Percentiles rank a stretch among this genome's conserved stretches.
Conservation (phyloP, 179 eudicot species). For the Drosera spatulata region DNA sequence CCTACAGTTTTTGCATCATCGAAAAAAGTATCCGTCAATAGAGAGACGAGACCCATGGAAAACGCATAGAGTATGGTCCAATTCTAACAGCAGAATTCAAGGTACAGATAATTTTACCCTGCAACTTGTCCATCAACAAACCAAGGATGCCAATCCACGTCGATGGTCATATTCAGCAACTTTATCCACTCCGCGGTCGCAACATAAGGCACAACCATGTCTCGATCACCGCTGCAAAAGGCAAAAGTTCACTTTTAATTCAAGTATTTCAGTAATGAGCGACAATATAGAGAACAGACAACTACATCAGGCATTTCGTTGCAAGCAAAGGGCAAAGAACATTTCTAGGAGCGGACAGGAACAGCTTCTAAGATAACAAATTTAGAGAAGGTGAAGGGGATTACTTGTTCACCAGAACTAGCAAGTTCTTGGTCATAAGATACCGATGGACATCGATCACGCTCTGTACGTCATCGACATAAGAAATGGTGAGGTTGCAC, state of each 20-base stretch:
- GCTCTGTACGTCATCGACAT: conserved; percentile 15
- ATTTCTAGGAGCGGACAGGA: no score
- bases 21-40: background rate
- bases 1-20: conserved; percentile 10
- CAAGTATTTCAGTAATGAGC: background rate
- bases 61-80: background rate
- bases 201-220: conserved; percentile 31
- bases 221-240: conserved; percentile 26
- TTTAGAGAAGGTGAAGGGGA: background rate
- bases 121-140: conserved; percentile 1
- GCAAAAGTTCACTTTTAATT: background rate
- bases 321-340: background rate
- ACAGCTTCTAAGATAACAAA: background rate
- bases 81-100: background rate
- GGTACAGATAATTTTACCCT: conserved; percentile 16
- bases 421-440: conserved; percentile 17
- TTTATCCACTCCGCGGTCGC: conserved; percentile 31
- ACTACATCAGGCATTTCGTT: no score
- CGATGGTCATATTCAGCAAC: conserved; percentile 19
- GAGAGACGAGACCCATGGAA: background rate
- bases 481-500: conserved; percentile 28
- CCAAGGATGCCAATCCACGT: conserved; percentile 1
- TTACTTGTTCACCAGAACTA: conserved; percentile 23
- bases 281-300: background rate
- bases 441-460: conserved; percentile 25